Conservation (phyloP, 2,329 filamentous ascomycete genomes). For the Cladosporium colombiae region DNA sequence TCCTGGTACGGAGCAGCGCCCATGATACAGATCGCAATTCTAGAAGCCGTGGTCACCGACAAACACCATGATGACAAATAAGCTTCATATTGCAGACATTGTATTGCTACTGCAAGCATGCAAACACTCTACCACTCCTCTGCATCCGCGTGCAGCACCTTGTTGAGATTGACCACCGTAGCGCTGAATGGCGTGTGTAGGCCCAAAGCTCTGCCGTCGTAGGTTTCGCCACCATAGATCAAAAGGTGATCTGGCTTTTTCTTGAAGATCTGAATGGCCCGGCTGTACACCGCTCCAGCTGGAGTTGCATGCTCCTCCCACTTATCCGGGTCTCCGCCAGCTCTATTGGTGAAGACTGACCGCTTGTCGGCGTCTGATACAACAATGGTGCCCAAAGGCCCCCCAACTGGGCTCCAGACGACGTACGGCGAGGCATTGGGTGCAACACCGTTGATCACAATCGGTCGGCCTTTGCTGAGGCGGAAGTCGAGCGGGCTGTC, state of each 20-base stretch:
- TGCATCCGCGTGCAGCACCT: slow-evolving; percentile 13
- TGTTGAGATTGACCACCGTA: slow-evolving; percentile 15
- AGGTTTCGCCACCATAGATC: slow-evolving; percentile 19
- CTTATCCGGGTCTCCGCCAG: slow-evolving; percentile 19
- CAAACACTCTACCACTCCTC: slow-evolving; percentile 2
- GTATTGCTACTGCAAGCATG: background rate
- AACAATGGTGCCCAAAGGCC: slow-evolving; percentile 52
- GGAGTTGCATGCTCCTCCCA: slow-evolving; percentile 21
- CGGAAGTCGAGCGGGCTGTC: slow-evolving; percentile 51
- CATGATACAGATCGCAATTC: background rate
- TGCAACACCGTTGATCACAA: slow-evolving; percentile 47
- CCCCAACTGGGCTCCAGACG: slow-evolving; percentile 53
- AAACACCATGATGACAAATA: background rate
- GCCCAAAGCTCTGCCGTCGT: slow-evolving; percentile 12
- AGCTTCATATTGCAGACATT: background rate
- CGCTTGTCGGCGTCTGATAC: slow-evolving; percentile 33
- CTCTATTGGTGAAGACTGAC: slow-evolving; percentile 18
- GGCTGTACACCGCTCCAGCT: slow-evolving; percentile 21
- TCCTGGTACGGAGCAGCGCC: background rate
- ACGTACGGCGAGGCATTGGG: slow-evolving; percentile 54
- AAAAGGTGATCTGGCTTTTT: slow-evolving; percentile 19
- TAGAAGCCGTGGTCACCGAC: background rate
- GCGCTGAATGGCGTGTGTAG: slow-evolving; percentile 19
- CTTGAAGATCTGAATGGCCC: slow-evolving; percentile 21
- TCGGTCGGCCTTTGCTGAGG: slow-evolving; percentile 40